These are phyloP conservation scores for Poterioochromonas sp. DNA, from an alignment of 352 stramenopile genomes.

Conservation along the genomic window DNA sequence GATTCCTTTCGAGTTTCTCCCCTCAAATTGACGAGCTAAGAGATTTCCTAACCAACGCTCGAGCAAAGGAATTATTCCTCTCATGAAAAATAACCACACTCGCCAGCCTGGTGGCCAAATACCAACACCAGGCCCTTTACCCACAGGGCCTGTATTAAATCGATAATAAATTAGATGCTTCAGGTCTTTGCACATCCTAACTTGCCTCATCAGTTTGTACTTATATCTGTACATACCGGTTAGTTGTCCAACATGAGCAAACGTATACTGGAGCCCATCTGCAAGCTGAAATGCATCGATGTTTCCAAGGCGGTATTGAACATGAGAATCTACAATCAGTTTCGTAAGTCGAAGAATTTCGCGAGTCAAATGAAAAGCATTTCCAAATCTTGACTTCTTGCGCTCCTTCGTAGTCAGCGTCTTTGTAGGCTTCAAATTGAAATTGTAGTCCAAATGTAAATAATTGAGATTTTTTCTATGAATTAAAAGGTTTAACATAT, in stretches of 20 bases:
- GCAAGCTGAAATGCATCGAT: constrained; percentile 98
- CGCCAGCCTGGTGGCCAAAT: constrained; percentile 98
- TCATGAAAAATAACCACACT: constrained; percentile 99
- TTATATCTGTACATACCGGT: constrained; percentile 99
- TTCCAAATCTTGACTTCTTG: constrained; percentile 96
- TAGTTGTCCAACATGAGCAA: constrained; percentile 98
- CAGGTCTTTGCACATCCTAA: constrained; percentile 98
- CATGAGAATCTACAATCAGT: constrained; percentile 96
- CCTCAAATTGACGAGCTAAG: constrained; percentile 96
- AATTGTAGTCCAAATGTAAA: constrained; percentile 99
- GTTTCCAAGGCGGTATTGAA: constrained; percentile 98
- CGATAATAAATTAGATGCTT: constrained; percentile 99
- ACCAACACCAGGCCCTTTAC: constrained; percentile 95
- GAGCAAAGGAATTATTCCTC: constrained; percentile 93
- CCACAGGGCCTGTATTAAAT: constrained; percentile 98
- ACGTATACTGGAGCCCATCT: constrained; percentile 97
- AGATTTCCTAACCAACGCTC: constrained; percentile 98
- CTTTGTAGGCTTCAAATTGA: constrained; percentile 99
- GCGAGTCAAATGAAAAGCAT: constrained; percentile 70
- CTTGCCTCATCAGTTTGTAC: constrained; percentile 90
- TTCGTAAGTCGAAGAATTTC: constrained; percentile 99
- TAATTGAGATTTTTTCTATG: constrained; percentile 99
- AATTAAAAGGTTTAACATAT: constrained; percentile 99
- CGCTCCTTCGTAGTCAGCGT: constrained; percentile 99
- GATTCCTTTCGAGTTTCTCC: constrained; percentile 93